phyloP scores from a whole-genome alignment of 1,284 basidiomycete species.

The Anthracocystis walkeri region DNA sequence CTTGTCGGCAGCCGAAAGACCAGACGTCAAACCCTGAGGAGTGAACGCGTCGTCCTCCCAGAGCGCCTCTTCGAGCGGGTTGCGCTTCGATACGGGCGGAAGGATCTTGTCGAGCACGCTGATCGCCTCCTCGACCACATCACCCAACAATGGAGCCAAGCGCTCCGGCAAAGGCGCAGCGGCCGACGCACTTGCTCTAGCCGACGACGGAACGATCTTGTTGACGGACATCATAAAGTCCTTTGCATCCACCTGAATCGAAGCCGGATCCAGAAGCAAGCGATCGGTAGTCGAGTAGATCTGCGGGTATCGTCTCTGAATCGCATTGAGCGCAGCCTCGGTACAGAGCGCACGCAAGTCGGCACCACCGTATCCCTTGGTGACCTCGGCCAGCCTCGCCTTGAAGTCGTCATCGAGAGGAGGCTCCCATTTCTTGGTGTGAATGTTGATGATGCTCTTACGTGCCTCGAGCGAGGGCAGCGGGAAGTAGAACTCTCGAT shows the following conservation, averaged over 20 bases:
- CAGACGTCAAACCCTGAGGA: slow-evolving; percentile 71
- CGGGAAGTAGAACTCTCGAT: slow-evolving; percentile 98
- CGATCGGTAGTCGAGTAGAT: slow-evolving; percentile 94
- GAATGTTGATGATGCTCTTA: slow-evolving; percentile 88
- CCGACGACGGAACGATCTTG: slow-evolving; percentile 84
- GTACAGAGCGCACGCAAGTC: slow-evolving; percentile 81
- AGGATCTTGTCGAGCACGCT: slow-evolving; percentile 73
- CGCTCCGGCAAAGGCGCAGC: slow-evolving; percentile 87
- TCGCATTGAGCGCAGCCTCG: slow-evolving; percentile 94
- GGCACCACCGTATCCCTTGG: slow-evolving; percentile 98
- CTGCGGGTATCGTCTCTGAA: slow-evolving; percentile 95
- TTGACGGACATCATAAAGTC: slow-evolving; percentile 99
- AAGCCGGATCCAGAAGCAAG: slow-evolving; percentile 84
- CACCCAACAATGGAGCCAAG: slow-evolving; percentile 82
- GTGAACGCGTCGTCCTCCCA: slow-evolving; percentile 75
- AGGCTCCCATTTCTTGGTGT: slow-evolving; percentile 90
- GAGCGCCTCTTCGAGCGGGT: slow-evolving; percentile 88
- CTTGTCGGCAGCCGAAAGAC: slow-evolving; percentile 47
- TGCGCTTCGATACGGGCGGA: slow-evolving; percentile 69
- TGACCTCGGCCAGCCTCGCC: slow-evolving; percentile 83
- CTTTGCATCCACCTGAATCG: slow-evolving; percentile 84
- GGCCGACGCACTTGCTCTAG: slow-evolving; percentile 85
- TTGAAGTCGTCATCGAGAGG: slow-evolving; percentile 78
- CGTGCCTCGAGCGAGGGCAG: slow-evolving; percentile 86
- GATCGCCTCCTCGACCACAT: slow-evolving; percentile 80